Base-by-base conservation (phyloP, 805 yeast species). In the Suhomyces canberraensis region DNA sequence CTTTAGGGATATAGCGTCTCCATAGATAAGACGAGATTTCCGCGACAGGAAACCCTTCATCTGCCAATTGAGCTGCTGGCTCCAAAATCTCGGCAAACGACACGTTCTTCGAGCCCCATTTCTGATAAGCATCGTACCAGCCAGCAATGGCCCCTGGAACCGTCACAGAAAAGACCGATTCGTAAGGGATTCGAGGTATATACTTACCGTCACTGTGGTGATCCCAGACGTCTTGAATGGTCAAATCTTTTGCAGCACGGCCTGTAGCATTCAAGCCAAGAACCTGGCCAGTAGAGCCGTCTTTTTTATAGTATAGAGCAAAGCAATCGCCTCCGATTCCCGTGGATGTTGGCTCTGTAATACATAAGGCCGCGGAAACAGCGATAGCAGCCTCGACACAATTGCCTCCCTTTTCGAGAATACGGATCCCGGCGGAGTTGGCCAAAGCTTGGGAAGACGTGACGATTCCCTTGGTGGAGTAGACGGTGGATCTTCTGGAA, bases 81-180 rank as follows among this genome's bases (percentile, higher is more conserved):
- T 71, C 67, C 22, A 81, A 58, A 20, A 81, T 69, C 40, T 84
- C 79, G 2, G 56, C 74, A 48, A 84, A 57, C 0, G 78, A 48
- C 9, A 84, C 76, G 6, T 75, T 76, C 2, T 84, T 84, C 18
- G 84, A 77, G 1, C 95, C 93, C 86, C 89, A 84, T 40, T 59
- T 64, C 28, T 76, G 79, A 25, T 74, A 61, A 3, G 86, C 75
- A 55, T 84, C 93, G 30, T 70, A 54, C 93, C 93, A 85, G 0
- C 87, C 91, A 4, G 87, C 86, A 32, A 84, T 71, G 1, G 87
- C 81, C 4, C 95, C 95, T 0, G 93, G 93, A 4, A 84, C 89
- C 35, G 79, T 81, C 6, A 81, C 76, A 0, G 82, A 60, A 40
- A 76, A 77, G 3, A 79, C 73, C 2, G 86, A 79, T 20, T 62